Percentiles rank a stretch among this genome's conserved stretches.
Conservation (phyloP, 805 yeast species). For the Ogataea degrootiae region DNA sequence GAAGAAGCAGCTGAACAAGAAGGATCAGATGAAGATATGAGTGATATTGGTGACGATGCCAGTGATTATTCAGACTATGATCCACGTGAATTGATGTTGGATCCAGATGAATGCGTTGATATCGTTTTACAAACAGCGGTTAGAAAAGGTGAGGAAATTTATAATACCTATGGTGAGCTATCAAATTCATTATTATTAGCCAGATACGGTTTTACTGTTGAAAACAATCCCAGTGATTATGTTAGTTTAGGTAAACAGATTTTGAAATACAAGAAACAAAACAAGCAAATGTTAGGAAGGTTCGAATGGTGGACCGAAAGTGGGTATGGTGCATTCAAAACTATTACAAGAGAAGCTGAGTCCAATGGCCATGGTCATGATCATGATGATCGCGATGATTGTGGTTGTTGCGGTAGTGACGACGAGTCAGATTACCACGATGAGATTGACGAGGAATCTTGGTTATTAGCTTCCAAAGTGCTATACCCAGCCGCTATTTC, state of each 20-base stretch:
- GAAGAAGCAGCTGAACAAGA: conserved; percentile 17
- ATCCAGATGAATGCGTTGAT: conserved; percentile 64
- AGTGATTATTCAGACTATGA: conserved; percentile 18
- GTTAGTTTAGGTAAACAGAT: conserved; percentile 53
- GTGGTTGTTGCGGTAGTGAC: conserved; percentile 4
- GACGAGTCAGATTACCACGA: conserved; percentile 25
- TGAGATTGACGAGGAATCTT: conserved; percentile 29
- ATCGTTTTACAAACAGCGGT: conserved; percentile 47
- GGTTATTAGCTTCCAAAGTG: conserved; percentile 27
- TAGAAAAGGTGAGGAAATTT: conserved; percentile 52
- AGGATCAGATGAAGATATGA: conserved; percentile 17
- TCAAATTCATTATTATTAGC: conserved; percentile 62
- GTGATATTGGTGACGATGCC: conserved; percentile 17
- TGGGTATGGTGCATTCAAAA: conserved; percentile 16
- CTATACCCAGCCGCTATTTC: conserved; percentile 47
- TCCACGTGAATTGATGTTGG: conserved; percentile 31
- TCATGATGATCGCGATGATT: conserved; percentile 8
- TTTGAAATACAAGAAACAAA: conserved; percentile 13
- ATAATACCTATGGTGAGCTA: conserved; percentile 78
- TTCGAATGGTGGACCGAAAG: conserved; percentile 24
- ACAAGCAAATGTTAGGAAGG: conserved; percentile 13
- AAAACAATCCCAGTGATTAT: conserved; percentile 49
- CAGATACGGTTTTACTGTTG: conserved; percentile 71
- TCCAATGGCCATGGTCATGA: conserved; percentile 4
- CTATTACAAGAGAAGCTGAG: conserved; percentile 10